Evolutionary conservation across 768 basidiomycete species (phyloP).

Genomic region (Favolaschia claudopus): DNA sequence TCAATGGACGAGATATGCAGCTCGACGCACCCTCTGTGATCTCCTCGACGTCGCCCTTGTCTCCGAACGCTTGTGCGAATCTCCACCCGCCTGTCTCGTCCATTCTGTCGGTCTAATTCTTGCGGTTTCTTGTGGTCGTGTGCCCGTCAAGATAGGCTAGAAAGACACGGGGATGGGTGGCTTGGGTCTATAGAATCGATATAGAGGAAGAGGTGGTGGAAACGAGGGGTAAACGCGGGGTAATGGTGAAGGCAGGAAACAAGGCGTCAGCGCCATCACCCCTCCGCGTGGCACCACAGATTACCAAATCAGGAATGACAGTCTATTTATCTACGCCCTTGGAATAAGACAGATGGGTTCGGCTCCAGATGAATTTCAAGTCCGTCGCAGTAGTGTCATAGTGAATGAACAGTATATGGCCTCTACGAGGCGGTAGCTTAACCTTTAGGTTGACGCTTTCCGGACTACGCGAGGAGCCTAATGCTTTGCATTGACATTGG

Average conservation of each 20-base stretch:
- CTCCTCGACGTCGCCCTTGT: conserved; percentile 99
- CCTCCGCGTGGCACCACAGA: conserved; percentile 18
- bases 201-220: not conserved
- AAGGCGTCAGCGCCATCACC: conserved; percentile 22
- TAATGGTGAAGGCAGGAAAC: conserved; percentile 14
- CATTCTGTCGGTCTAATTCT: conserved; percentile 11
- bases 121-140: not conserved
- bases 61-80: conserved; percentile 99
- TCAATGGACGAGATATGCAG: conserved; percentile 1
- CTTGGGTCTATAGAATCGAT: not conserved
- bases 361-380: no score
- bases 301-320: no score
- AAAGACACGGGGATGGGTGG: not conserved
- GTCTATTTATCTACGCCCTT: no score
- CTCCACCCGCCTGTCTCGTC: conserved; percentile 89
- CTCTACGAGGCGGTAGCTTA: no score
- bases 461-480: no score
- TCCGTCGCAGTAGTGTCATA: no score
- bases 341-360: no score
- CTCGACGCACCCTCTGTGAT: conserved; percentile 91
- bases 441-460: no score
- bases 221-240: not conserved
- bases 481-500: no score
- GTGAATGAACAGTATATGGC: no score
- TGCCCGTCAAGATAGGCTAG: not conserved